These are phyloP conservation scores for Keqinozyma sinolaborantium DNA, from an alignment of 1,139 yeast genomes.

Conservation along the genomic window DNA sequence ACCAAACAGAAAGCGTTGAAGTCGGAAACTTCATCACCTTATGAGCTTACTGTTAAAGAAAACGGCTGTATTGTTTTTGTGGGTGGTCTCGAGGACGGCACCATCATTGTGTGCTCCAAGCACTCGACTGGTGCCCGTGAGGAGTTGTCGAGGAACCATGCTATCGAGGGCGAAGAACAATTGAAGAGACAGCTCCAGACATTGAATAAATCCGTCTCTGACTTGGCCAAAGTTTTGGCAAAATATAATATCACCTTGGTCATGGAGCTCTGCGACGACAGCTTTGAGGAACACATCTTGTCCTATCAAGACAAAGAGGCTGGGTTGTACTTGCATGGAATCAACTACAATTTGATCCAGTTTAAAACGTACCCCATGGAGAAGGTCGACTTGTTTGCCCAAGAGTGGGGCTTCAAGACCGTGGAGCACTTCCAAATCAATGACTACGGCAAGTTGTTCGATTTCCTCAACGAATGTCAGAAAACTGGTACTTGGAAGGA, in stretches of 20 bases:
- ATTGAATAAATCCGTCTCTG: constrained; percentile 34
- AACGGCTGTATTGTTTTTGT: constrained; percentile 92
- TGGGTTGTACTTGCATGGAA: constrained; percentile 87
- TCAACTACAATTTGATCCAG: constrained; percentile 62
- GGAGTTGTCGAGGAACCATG: constrained; percentile 62
- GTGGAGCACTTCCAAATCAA: constrained; percentile 44
- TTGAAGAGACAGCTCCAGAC: constrained; percentile 49
- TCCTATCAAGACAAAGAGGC: constrained; percentile 64
- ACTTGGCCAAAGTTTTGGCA: constrained; percentile 56
- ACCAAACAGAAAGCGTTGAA: constrained; percentile 51
- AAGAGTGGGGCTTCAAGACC: constrained; percentile 65
- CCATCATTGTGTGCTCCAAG: constrained; percentile 79
- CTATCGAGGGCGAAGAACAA: constrained; percentile 64
- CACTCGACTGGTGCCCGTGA: constrained; percentile 76
- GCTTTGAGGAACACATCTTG: constrained; percentile 90
- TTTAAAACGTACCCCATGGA: constrained; percentile 67
- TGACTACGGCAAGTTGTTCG: constrained; percentile 38
- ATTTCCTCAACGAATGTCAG: constrained; percentile 54
- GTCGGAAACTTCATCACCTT: constrained; percentile 65
- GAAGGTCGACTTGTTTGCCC: constrained; percentile 58
- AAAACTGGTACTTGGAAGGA: constrained; percentile 69
- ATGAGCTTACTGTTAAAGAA: constrained; percentile 76
- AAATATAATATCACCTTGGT: constrained; percentile 71
- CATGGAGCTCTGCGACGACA: constrained; percentile 90
- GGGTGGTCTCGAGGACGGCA: constrained; percentile 72